Conservation (phyloP, 768 basidiomycete species). For the Lenzites betulinus region DNA sequence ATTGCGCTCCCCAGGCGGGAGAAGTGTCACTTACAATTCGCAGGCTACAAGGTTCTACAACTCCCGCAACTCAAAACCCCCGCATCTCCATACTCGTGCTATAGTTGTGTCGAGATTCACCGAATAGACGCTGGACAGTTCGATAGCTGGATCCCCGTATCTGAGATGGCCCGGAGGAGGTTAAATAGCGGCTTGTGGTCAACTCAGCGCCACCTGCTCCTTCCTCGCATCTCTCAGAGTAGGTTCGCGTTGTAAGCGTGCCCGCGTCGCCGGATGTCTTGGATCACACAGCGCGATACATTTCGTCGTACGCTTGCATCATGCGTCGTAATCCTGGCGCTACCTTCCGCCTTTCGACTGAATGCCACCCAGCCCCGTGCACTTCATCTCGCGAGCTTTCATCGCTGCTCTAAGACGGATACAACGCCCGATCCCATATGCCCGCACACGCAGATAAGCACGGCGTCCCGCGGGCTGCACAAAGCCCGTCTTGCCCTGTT, state of each 20-base stretch:
- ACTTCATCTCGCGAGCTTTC: neutral
- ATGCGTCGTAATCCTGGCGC: slow-evolving; percentile 16
- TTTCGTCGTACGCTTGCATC: slow-evolving; percentile 7
- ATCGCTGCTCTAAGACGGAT: neutral
- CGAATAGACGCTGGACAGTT: neutral
- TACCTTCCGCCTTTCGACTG: slow-evolving; percentile 7
- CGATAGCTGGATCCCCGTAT: neutral
- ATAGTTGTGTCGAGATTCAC: neutral
- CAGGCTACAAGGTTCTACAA: slow-evolving; percentile 1
- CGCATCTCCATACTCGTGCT: neutral
- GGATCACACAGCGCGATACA: neutral
- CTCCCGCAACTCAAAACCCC: neutral
- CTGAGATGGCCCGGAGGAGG: neutral
- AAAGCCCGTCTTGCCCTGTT: too few relatives aligned
- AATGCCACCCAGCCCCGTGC: neutral
- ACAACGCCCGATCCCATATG: neutral
- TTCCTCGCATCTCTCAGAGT: neutral
- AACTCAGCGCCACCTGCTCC: neutral
- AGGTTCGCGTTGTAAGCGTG: too few relatives aligned
- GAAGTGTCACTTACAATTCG: neutral
- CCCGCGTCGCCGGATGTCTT: neutral
- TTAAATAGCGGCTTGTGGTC: neutral
- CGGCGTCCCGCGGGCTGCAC: neutral
- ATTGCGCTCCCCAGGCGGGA: neutral
- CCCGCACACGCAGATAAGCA: neutral